These are phyloP conservation scores for Theileria equi DNA, from an alignment of 169 alveolate genomes.

Conservation along the genomic window DNA sequence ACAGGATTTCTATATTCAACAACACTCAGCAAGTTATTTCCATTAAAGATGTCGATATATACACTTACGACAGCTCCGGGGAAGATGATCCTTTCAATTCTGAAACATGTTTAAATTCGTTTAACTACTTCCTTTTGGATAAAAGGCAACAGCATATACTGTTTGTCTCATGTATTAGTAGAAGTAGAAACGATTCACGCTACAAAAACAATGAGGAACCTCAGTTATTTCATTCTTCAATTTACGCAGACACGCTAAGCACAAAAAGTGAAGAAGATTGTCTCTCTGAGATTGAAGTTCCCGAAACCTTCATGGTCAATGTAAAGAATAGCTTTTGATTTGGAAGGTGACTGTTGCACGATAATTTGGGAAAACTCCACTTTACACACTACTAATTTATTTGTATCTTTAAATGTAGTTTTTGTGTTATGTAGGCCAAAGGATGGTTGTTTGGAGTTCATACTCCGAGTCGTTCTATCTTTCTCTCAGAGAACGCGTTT, in stretches of 20 bases:
- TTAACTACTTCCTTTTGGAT: constrained; percentile 73
- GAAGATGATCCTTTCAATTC: constrained; percentile 73
- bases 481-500: background rate
- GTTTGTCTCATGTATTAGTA: constrained; percentile 69
- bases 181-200: constrained; percentile 42
- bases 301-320: constrained; percentile 24
- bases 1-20: background rate
- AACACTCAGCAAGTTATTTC: constrained; percentile 60
- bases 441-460: constrained; percentile 23
- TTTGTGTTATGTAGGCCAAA: background rate
- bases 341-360: background rate
- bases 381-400: background rate
- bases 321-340: background rate
- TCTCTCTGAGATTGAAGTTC: constrained; percentile 48
- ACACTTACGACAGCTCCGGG: constrained; percentile 66
- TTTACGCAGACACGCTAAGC: constrained; percentile 20
- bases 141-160: constrained; percentile 68
- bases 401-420: background rate
- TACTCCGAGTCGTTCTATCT: constrained; percentile 17
- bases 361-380: background rate
- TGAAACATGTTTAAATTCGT: constrained; percentile 63
- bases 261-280: constrained; percentile 52
- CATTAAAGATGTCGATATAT: constrained; percentile 66
- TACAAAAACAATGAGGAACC: constrained; percentile 21
- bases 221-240: constrained; percentile 24